Percentiles rank a stretch among this genome's conserved stretches.
phyloP scores from a whole-genome alignment of 2,329 filamentous ascomycete species.

The Beauveria varroae region DNA sequence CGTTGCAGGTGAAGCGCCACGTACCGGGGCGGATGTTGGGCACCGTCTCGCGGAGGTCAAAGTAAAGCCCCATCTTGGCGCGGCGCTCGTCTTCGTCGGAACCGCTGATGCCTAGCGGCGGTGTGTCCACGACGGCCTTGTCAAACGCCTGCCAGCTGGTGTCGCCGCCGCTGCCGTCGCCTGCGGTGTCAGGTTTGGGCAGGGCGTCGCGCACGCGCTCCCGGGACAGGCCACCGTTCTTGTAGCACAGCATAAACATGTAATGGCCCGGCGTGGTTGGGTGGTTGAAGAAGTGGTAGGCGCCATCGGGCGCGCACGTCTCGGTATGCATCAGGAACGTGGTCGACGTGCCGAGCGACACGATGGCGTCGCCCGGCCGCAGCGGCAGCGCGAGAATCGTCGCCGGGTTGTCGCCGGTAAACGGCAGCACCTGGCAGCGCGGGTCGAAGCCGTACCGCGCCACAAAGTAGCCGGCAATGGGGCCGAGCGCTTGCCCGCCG shows the following conservation, averaged over 20 bases:
- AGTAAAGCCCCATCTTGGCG: conserved; percentile 90
- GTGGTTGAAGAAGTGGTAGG: conserved; percentile 98
- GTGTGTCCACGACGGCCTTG: conserved; percentile 56
- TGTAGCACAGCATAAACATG: conserved; percentile 99
- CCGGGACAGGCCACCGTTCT: conserved; percentile 90
- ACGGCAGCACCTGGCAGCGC: conserved; percentile 72
- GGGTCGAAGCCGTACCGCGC: conserved; percentile 67
- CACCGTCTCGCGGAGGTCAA: conserved; percentile 90
- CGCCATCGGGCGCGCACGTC: conserved; percentile 80
- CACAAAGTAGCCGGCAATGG: conserved; percentile 72
- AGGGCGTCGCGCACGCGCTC: conserved; percentile 82
- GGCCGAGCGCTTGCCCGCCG: conserved; percentile 71
- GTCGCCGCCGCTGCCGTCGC: conserved; percentile 36
- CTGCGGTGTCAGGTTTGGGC: conserved; percentile 20
- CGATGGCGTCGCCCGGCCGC: conserved; percentile 82
- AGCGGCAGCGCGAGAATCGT: conserved; percentile 90
- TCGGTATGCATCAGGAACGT: conserved; percentile 97
- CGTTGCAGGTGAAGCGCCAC: conserved; percentile 66
- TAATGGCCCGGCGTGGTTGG: conserved; percentile 83
- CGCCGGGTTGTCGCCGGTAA: conserved; percentile 92
- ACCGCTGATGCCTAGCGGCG: conserved; percentile 56
- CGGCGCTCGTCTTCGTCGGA: conserved; percentile 22
- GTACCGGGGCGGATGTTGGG: conserved; percentile 81
- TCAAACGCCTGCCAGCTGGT: conserved; percentile 79
- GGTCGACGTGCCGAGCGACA: conserved; percentile 88